Base-by-base conservation (phyloP, 805 yeast genomes). In the Candida stauntonica region DNA sequence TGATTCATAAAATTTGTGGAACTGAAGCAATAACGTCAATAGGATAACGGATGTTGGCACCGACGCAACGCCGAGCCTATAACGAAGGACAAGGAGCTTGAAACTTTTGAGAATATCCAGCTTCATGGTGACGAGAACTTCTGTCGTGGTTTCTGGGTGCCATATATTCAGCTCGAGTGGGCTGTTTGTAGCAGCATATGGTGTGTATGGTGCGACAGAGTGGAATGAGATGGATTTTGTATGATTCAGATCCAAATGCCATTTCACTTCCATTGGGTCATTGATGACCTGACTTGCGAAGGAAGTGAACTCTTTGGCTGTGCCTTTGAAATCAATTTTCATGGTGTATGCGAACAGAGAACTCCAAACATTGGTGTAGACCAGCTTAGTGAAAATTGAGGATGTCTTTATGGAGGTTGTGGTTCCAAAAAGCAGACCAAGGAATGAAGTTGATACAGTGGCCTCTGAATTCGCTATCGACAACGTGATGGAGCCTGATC, bases 201-300 rank as follows among this genome's bases (percentile, higher is more conserved):
- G 88, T 2, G 79, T 72, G 51, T 63, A 83, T 3, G 89, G 91
- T 0, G 93, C 79, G 17, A 77, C 69, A 20, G 85, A 82, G 53
- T 85, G 91, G 27, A 68, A 60, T 35, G 63, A 63, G 27, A 68
- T 57, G 42, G 52, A 64, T 41, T 66, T 66, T 59, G 17, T 57
- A 4, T 64, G 56, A 6, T 64, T 56, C 1, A 79, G 42, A 39
- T 79, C 70, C 7, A 82, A 60, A 51, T 79, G 84, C 88, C 91
- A 89, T 61, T 86, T 87, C 0, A 86, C 72, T 56, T 89, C 96
- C 48, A 64, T 71, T 1, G 85, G 84, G 26, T 77, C 79, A 9
- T 67, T 63, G 4, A 76, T 64, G 63, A 73, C 73, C 58, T 88
- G 96, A 40, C 87, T 70, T 3, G 84, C 58, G 26, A 87, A 67